Evolutionary conservation across 2,329 filamentous ascomycete genomes (phyloP).

Genomic region (Helotiales sp.): DNA sequence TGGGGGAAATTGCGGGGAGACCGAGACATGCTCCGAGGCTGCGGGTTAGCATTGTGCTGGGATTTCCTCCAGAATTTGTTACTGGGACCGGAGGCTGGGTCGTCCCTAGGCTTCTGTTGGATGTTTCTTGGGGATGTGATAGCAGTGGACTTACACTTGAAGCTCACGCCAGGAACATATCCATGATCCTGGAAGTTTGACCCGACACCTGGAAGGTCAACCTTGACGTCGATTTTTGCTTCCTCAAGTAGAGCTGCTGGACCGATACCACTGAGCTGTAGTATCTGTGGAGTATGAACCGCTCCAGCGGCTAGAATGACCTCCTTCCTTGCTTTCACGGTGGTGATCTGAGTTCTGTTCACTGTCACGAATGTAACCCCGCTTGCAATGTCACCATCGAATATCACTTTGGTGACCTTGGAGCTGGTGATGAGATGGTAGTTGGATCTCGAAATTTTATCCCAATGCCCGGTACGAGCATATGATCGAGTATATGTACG

Average conservation of each 20-base stretch:
- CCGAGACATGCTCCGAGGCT: constrained; percentile 37
- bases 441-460: neutral
- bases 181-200: constrained; percentile 43
- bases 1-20: constrained; percentile 29
- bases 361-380: neutral
- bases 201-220: constrained; percentile 49
- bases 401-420: neutral
- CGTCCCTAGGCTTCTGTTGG: neutral
- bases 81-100: constrained; percentile 24
- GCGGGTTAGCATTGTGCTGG: neutral
- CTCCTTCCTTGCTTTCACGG: constrained; percentile 38
- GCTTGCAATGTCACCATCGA: neutral
- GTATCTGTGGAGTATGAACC: constrained; percentile 34
- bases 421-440: neutral
- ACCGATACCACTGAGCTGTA: constrained; percentile 37
- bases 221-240: constrained; percentile 42
- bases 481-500: neutral
- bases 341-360: neutral
- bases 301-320: constrained; percentile 46
- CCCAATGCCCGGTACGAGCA: neutral
- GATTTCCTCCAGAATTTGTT: constrained; percentile 1
- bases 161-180: constrained; percentile 13
- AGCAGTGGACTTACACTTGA: neutral
- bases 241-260: constrained; percentile 38
- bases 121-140: neutral